A percentile compares a stretch with the other conserved stretches of the same genome.
Evolutionary conservation across 352 stramenopile species (phyloP).

Genomic region (Phytophthora nicotianae): DNA sequence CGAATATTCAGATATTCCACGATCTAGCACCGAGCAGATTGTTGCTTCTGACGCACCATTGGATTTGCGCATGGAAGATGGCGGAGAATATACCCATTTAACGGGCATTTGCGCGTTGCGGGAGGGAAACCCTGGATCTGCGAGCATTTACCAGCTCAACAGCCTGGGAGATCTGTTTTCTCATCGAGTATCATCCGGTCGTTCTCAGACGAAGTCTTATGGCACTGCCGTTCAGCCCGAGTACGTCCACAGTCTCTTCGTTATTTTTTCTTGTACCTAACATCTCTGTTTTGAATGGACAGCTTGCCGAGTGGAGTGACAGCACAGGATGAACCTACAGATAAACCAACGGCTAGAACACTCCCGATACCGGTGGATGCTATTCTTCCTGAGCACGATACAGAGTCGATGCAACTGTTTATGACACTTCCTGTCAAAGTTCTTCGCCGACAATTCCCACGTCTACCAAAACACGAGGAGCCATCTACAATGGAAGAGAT

Average conservation of each 20-base stretch:
- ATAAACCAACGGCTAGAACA: constrained; percentile 21
- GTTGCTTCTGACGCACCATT: constrained; percentile 62
- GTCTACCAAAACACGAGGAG: constrained; percentile 29
- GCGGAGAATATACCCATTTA: constrained; percentile 62
- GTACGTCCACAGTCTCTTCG: constrained; percentile 40
- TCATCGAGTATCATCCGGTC: constrained; percentile 52
- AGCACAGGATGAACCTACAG: constrained; percentile 19
- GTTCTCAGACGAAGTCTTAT: constrained; percentile 42
- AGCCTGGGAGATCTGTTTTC: constrained; percentile 68
- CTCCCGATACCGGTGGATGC: constrained; percentile 62
- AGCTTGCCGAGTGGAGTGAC: constrained; percentile 65
- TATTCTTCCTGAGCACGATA: constrained; percentile 62
- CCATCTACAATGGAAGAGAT: background rate
- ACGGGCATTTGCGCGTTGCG: constrained; percentile 53
- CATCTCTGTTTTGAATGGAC: constrained; percentile 10
- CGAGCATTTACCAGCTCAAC: constrained; percentile 70
- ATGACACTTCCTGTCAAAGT: constrained; percentile 45
- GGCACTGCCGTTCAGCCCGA: constrained; percentile 53
- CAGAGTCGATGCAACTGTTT: constrained; percentile 52
- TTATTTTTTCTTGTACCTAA: constrained; percentile 7
- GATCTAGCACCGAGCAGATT: constrained; percentile 45
- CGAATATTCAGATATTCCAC: constrained; percentile 33
- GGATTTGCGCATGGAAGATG: constrained; percentile 63
- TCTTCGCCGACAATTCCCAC: constrained; percentile 57
- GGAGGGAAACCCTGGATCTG: constrained; percentile 25